These are phyloP conservation scores for Fusarium tricinctum DNA, from an alignment of 2,329 filamentous ascomycete genomes.

Conservation along the genomic window DNA sequence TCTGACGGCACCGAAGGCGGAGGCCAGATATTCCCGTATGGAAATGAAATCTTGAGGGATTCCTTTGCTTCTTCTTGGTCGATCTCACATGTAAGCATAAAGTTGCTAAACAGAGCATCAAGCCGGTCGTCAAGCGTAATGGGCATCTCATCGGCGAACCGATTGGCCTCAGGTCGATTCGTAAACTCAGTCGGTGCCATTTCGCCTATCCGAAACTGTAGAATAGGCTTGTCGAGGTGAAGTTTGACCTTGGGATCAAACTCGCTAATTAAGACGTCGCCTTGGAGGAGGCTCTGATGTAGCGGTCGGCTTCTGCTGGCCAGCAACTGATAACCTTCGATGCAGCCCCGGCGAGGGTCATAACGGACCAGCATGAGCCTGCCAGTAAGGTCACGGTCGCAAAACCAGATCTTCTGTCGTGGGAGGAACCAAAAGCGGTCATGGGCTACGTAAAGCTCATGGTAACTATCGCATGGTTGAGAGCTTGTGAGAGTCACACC, in stretches of 20 bases:
- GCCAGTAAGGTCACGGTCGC: slow-evolving; percentile 79
- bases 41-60: slow-evolving; percentile 53
- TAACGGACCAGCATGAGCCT: slow-evolving; percentile 84
- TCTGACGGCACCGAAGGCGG: slow-evolving; percentile 76
- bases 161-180: slow-evolving; percentile 50
- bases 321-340: slow-evolving; percentile 83
- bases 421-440: slow-evolving; percentile 89
- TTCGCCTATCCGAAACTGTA: slow-evolving; percentile 64
- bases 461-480: slow-evolving; percentile 73
- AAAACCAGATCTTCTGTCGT: slow-evolving; percentile 87
- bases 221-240: slow-evolving; percentile 80
- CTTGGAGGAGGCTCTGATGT: slow-evolving; percentile 75
- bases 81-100: slow-evolving; percentile 73
- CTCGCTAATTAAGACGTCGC: slow-evolving; percentile 75
- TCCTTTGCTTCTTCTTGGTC: slow-evolving; percentile 54
- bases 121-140: slow-evolving; percentile 64
- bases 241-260: slow-evolving; percentile 79
- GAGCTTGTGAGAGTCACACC: slow-evolving; percentile 65
- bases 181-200: slow-evolving; percentile 11
- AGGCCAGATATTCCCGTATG: slow-evolving; percentile 78
- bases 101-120: slow-evolving; percentile 72
- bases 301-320: slow-evolving; percentile 70
- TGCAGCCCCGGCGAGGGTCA: slow-evolving; percentile 78
- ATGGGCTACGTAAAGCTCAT: slow-evolving; percentile 79
- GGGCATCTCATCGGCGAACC: slow-evolving; percentile 65